phyloP scores from a whole-genome alignment of 208 protist species.

The Herpetomonas tarakana region DNA sequence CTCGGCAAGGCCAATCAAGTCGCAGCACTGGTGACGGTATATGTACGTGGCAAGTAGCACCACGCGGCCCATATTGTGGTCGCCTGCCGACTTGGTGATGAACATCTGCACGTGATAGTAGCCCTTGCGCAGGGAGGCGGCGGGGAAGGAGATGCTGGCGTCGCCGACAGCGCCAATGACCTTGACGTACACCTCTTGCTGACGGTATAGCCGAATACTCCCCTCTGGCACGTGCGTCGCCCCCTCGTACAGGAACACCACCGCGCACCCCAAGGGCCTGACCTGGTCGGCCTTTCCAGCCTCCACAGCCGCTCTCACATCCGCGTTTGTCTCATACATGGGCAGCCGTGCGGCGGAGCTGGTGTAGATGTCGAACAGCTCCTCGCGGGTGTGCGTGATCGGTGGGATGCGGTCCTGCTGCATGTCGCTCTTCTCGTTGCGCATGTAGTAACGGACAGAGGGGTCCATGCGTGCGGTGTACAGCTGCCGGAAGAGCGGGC shows the following conservation, averaged over 20 bases:
- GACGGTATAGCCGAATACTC: constrained; percentile 29
- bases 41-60: constrained; percentile 49
- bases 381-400: constrained; percentile 16
- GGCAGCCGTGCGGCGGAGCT: neutral
- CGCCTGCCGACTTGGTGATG: constrained; percentile 65
- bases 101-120: constrained; percentile 42
- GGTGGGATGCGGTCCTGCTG: constrained; percentile 43
- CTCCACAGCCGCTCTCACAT: constrained; percentile 23
- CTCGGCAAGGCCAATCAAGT: constrained; percentile 25
- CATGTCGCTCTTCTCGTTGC: constrained; percentile 20
- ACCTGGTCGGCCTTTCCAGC: constrained; percentile 17
- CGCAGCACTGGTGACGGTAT: constrained; percentile 42
- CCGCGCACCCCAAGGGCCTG: constrained; percentile 49
- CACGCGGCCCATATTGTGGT: constrained; percentile 69
- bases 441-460: constrained; percentile 70
- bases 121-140: no score
- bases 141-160: neutral
- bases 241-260: constrained; percentile 63
- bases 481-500: constrained; percentile 47
- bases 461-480: constrained; percentile 55
- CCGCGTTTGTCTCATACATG: constrained; percentile 37
- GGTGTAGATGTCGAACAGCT: constrained; percentile 33
- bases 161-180: constrained; percentile 55
- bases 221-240: constrained; percentile 35
- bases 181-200: constrained; percentile 27